Conservation (phyloP, 148 eudicot species). For the Polygonum aviculare region DNA sequence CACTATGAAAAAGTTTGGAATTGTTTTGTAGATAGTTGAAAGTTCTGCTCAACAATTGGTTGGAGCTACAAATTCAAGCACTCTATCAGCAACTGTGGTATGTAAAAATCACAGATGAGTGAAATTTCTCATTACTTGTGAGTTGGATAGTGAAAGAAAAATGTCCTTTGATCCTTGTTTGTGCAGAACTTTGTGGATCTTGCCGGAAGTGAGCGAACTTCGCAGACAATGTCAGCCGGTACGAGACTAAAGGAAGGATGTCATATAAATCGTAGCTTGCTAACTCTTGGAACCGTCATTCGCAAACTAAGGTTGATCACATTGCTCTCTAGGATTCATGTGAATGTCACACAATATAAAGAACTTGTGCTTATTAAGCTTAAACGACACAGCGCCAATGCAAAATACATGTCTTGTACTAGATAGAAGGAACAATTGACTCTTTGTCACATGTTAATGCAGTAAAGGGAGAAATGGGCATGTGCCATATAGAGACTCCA, state of each 20-base stretch:
- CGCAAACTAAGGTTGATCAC: constrained; percentile 66
- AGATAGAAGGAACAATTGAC: neutral
- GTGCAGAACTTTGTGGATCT: constrained; percentile 90
- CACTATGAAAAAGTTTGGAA: neutral
- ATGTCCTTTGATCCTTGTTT: constrained; percentile 2
- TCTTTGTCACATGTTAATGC: constrained; percentile 11
- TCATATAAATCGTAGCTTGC: constrained; percentile 83
- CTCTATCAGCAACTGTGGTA: constrained; percentile 86
- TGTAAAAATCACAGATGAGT: neutral
- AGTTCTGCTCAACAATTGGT: constrained; percentile 50
- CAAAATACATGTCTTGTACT: too few species aligned
- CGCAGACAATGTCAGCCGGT: constrained; percentile 75
- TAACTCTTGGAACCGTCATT: constrained; percentile 80
- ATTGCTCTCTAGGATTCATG: neutral
- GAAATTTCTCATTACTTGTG: neutral
- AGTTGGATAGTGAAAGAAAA: neutral
- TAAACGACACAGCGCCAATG: too few species aligned
- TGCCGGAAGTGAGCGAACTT: constrained; percentile 98
- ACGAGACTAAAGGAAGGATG: constrained; percentile 86
- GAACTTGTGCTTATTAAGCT: too few species aligned
- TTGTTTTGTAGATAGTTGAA: constrained; percentile 52
- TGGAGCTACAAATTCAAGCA: constrained; percentile 51
- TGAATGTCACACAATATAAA: too few species aligned
- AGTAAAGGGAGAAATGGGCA: constrained; percentile 86
- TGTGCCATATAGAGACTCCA: constrained; percentile 87